Conservation (phyloP, 176 grass and related monocot species). For the Phoenix roebelenii region DNA sequence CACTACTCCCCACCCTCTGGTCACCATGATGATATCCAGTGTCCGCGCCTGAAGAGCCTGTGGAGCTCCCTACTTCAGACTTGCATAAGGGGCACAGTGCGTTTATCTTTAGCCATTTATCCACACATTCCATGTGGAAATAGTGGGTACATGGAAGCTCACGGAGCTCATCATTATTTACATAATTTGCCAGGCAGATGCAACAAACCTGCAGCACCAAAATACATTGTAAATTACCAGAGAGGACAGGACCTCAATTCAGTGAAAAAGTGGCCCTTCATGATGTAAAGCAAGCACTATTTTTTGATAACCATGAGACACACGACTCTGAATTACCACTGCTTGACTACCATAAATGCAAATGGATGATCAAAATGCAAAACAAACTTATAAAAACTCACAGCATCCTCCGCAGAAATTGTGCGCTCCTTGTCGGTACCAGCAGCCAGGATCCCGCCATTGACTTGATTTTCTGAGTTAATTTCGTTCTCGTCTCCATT, state of each 20-base stretch:
- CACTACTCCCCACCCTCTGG: background rate
- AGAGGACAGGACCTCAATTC: too few species aligned
- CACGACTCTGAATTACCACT: too few species aligned
- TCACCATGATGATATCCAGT: background rate
- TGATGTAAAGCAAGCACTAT: too few species aligned
- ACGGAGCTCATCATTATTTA: conserved; percentile 65
- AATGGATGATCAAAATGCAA: conserved; percentile 4
- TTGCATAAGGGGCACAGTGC: conserved; percentile 90
- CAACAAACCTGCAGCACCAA: conserved; percentile 57
- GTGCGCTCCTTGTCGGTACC: conserved; percentile 65
- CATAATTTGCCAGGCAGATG: conserved; percentile 79
- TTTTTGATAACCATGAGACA: too few species aligned
- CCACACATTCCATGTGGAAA: conserved; percentile 89
- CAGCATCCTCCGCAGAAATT: conserved; percentile 74
- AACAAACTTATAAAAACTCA: conserved; percentile 14
- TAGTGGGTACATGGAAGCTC: conserved; percentile 75
- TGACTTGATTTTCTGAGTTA: conserved; percentile 25
- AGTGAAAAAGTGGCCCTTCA: too few species aligned
- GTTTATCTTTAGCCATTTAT: conserved; percentile 96
- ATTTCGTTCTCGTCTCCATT: conserved; percentile 26
- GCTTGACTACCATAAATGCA: background rate
- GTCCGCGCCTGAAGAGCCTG: background rate
- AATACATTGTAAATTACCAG: too few species aligned
- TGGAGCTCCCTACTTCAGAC: conserved; percentile 36
- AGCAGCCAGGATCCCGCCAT: conserved; percentile 47